phyloP scores from a whole-genome alignment of 306 rosid genomes.

The Sphenostylis stenocarpa region DNA sequence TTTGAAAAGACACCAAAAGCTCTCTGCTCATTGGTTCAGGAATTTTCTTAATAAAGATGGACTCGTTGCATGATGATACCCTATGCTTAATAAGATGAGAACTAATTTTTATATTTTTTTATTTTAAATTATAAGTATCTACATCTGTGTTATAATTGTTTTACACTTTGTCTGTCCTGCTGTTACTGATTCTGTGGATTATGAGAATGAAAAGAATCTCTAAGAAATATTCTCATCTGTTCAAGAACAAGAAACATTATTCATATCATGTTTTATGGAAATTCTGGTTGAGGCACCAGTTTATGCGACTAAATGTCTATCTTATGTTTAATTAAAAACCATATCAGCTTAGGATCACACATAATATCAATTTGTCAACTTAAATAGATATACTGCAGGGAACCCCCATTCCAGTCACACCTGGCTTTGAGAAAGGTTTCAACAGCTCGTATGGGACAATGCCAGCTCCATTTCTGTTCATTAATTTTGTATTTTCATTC shows the following conservation, averaged over 20 bases:
- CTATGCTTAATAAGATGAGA: neutral
- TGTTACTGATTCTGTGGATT: neutral
- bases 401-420: conserved; percentile 73
- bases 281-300: neutral
- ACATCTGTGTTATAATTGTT: neutral
- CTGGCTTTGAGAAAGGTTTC: conserved; percentile 77
- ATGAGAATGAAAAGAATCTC: neutral
- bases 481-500: conserved; percentile 44
- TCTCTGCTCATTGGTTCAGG: conserved; percentile 62
- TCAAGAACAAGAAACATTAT: neutral
- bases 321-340: neutral
- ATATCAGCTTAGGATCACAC: neutral
- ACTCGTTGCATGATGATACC: no score
- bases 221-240: neutral
- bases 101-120: neutral
- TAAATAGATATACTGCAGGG: conserved; percentile 83
- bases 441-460: conserved; percentile 68
- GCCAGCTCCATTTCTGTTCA: conserved; percentile 82
- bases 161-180: neutral
- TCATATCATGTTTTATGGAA: neutral
- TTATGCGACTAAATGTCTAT: neutral
- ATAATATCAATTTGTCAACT: conserved; percentile 13
- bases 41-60: conserved; percentile 39
- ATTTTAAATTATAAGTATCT: neutral
- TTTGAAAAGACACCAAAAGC: conserved; percentile 47